phyloP scores from a whole-genome alignment of 78 protist species.

The Cavenderia fasciculata region DNA sequence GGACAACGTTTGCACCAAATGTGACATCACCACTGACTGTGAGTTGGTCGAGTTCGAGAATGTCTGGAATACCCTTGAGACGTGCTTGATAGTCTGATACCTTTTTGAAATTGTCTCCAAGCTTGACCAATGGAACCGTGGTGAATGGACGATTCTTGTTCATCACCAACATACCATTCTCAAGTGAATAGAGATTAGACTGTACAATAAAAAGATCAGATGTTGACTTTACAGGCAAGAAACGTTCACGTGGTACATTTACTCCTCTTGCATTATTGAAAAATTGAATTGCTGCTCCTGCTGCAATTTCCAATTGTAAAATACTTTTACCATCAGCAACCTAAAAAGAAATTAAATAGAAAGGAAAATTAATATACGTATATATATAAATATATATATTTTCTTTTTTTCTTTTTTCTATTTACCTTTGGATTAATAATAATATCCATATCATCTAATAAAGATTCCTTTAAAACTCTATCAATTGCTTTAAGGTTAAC shows the following conservation, averaged over 20 bases:
- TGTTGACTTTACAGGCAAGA: conserved; percentile 97
- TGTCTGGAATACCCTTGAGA: conserved; percentile 87
- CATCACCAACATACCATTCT: conserved; percentile 81
- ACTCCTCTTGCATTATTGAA: conserved; percentile 91
- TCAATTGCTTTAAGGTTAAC: conserved; percentile 88
- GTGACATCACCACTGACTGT: conserved; percentile 96
- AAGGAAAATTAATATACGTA: not conserved
- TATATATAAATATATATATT: too few species aligned
- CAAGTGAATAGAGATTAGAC: conserved; percentile 89
- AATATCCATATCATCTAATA: conserved; percentile 86
- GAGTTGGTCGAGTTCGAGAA: conserved; percentile 92
- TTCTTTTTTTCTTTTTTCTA: too few species aligned
- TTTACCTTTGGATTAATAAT: conserved; percentile 97
- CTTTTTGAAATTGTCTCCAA: conserved; percentile 89
- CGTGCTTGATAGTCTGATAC: conserved; percentile 82
- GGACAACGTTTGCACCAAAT: conserved; percentile 86
- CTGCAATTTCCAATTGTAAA: conserved; percentile 98
- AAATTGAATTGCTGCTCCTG: conserved; percentile 95
- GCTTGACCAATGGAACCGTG: conserved; percentile 89
- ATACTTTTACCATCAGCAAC: conserved; percentile 85
- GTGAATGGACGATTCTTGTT: conserved; percentile 82
- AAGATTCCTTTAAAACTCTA: conserved; percentile 44
- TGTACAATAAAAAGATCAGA: conserved; percentile 94
- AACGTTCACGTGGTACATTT: conserved; percentile 96
- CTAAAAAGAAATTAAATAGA: not conserved